These are phyloP conservation scores for Neonothopanus nambi DNA, from an alignment of 1,284 basidiomycete species.

Conservation along the genomic window DNA sequence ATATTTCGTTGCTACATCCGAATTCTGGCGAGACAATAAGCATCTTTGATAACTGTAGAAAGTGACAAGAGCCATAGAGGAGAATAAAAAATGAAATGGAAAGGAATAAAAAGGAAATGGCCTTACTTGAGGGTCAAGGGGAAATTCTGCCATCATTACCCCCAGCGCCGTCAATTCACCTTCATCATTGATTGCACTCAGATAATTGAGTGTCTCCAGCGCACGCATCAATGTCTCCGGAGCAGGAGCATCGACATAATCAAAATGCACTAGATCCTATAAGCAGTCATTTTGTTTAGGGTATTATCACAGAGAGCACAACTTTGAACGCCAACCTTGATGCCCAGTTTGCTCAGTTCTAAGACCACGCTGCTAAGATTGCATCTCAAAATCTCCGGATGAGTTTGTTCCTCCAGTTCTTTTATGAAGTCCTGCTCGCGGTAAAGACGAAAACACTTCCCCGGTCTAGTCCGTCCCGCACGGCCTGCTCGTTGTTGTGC, in stretches of 20 bases:
- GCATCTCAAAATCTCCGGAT: conserved; percentile 96
- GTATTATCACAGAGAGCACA: too few species aligned
- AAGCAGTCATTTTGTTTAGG: too few species aligned
- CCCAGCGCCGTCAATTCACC: conserved; percentile 91
- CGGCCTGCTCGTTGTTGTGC: conserved; percentile 94
- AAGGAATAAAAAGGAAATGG: too few species aligned
- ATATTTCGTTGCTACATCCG: conserved; percentile 95
- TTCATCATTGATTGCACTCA: conserved; percentile 96
- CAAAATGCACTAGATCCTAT: conserved; percentile 96
- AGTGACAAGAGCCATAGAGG: too few species aligned
- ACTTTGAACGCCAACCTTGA: too few species aligned
- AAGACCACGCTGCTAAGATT: conserved; percentile 93
- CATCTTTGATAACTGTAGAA: conserved; percentile 96
- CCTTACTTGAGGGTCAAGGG: conserved; percentile 97
- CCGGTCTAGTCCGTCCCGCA: conserved; percentile 96
- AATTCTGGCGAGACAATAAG: conserved; percentile 96
- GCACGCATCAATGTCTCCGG: conserved; percentile 95
- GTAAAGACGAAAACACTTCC: conserved; percentile 97
- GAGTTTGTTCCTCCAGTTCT: conserved; percentile 97
- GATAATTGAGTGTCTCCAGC: conserved; percentile 89
- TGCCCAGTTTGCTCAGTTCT: conserved; percentile 97
- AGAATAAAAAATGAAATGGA: too few species aligned
- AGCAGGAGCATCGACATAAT: conserved; percentile 99
- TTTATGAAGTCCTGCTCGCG: conserved; percentile 97
- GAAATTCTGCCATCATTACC: conserved; percentile 99